phyloP scores from a whole-genome alignment of 768 basidiomycete species.

The Cyclocybe cylindracea region DNA sequence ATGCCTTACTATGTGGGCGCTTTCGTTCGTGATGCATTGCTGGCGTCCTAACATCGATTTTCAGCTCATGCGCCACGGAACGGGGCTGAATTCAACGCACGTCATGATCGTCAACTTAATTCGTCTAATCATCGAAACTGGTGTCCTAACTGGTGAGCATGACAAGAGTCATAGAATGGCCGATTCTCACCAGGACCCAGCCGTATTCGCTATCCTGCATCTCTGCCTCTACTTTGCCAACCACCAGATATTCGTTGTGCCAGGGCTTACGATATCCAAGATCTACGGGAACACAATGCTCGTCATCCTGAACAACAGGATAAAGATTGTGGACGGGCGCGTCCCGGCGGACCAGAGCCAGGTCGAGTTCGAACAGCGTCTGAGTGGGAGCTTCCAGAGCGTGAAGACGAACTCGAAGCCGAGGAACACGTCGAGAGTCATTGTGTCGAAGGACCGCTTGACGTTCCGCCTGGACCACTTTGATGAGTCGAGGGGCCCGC shows the following conservation, averaged over 20 bases:
- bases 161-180: not conserved
- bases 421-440: not conserved
- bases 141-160: slow-evolving; percentile 27
- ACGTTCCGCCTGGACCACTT: slow-evolving; percentile 3
- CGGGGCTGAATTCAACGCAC: slow-evolving; percentile 27
- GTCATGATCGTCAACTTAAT: slow-evolving; percentile 28
- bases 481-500: no score
- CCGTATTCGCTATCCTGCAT: slow-evolving; percentile 24
- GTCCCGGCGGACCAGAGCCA: not conserved
- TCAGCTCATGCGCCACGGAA: slow-evolving; percentile 28
- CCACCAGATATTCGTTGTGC: slow-evolving; percentile 21
- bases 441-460: slow-evolving; percentile 7
- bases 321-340: slow-evolving; percentile 11
- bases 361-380: not conserved
- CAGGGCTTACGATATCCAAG: slow-evolving; percentile 27
- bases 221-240: slow-evolving; percentile 27
- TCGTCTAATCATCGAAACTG: slow-evolving; percentile 29
- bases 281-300: slow-evolving; percentile 32
- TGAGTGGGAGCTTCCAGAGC: not conserved
- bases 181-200: slow-evolving; percentile 4
- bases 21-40: no score
- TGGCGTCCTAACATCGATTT: not conserved
- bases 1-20: slow-evolving; percentile 32
- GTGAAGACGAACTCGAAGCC: not conserved
- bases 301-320: slow-evolving; percentile 28